Evolutionary conservation across 305 asterid species (phyloP).

Genomic region (Fraxinus greggii): DNA sequence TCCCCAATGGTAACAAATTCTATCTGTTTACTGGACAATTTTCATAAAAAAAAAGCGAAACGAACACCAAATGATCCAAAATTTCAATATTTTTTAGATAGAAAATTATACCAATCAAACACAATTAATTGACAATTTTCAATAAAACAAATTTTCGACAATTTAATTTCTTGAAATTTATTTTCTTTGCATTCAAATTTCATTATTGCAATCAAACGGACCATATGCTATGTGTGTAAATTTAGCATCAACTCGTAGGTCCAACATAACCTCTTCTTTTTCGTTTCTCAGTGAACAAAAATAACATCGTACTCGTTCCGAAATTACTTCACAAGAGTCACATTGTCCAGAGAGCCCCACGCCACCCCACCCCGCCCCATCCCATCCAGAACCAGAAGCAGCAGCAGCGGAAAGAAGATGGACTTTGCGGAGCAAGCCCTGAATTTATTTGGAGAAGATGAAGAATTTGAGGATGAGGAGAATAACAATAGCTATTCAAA

Average conservation of each 20-base stretch:
- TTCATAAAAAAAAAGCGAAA: too few species aligned
- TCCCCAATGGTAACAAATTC: too few species aligned
- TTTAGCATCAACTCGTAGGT: not conserved
- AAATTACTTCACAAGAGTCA: not conserved
- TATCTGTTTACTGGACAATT: too few species aligned
- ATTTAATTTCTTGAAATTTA: too few species aligned
- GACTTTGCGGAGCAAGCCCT: constrained; percentile 64
- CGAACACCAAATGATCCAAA: too few species aligned
- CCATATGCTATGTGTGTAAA: not conserved
- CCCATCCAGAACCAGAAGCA: not conserved
- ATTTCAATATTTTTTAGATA: too few species aligned
- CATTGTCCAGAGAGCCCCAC: not conserved
- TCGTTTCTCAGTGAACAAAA: not conserved
- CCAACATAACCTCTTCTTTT: not conserved
- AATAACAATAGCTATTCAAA: constrained; percentile 33
- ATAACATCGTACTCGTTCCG: not conserved
- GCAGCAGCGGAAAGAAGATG: constrained; percentile 28
- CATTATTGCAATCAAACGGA: too few species aligned
- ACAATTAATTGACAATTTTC: too few species aligned
- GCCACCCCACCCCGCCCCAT: not conserved
- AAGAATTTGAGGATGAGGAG: constrained; percentile 49
- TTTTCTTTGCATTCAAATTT: too few species aligned
- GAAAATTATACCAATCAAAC: too few species aligned
- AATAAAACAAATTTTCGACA: too few species aligned
- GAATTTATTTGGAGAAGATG: constrained; percentile 64